Conservation (phyloP, 768 basidiomycete genomes). For the Megacollybia marginata region DNA sequence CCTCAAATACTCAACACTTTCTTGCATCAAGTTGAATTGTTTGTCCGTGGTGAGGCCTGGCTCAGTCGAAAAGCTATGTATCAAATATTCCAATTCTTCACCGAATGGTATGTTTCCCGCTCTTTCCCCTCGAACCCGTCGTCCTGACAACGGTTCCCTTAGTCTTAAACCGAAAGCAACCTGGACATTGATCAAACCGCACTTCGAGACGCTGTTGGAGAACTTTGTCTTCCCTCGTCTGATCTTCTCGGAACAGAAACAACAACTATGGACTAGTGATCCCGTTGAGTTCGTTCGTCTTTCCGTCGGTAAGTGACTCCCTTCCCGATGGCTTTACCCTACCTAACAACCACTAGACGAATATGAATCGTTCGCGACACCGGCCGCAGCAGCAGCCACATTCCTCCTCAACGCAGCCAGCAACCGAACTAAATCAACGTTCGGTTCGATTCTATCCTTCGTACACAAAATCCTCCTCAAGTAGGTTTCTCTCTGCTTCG, state of each 20-base stretch:
- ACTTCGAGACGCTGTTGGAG: constrained; percentile 66
- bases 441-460: constrained; percentile 59
- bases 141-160: neutral
- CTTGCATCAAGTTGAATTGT: constrained; percentile 63
- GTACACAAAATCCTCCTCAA: constrained; percentile 30
- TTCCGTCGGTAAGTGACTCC: constrained; percentile 49
- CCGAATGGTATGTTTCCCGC: constrained; percentile 60
- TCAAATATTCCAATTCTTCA: constrained; percentile 79
- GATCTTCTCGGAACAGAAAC: constrained; percentile 62
- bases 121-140: too few relatives aligned
- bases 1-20: constrained; percentile 85
- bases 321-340: constrained; percentile 3
- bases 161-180: constrained; percentile 91
- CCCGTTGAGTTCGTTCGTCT: constrained; percentile 77
- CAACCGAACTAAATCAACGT: constrained; percentile 73
- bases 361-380: constrained; percentile 70
- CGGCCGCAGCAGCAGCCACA: constrained; percentile 70
- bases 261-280: constrained; percentile 72
- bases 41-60: constrained; percentile 69
- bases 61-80: constrained; percentile 79
- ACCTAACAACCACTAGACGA: constrained; percentile 49
- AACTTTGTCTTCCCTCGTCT: constrained; percentile 83
- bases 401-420: constrained; percentile 75
- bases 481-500: constrained; percentile 37
- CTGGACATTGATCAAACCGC: constrained; percentile 82